Evolutionary conservation across 1,284 basidiomycete species (phyloP).

Genomic region (Erythrobasidium hasegawianum): DNA sequence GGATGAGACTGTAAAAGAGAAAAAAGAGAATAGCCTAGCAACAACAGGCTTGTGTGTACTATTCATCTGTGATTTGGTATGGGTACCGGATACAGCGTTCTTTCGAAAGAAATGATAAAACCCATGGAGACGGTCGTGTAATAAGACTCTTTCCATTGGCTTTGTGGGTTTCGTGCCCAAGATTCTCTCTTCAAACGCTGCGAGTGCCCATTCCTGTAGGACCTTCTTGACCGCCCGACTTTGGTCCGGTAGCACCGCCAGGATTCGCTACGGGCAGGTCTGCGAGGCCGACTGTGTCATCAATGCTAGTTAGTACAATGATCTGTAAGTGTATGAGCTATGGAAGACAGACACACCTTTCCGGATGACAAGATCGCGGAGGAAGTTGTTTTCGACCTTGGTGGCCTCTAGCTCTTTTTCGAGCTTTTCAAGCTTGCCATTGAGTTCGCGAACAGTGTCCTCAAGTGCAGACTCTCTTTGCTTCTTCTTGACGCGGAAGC

Average conservation of each 20-base stretch:
- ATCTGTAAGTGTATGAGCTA: not conserved
- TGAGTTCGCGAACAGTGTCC: constrained; percentile 82
- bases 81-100: too few relatives aligned
- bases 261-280: constrained; percentile 8
- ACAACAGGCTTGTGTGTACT: too few relatives aligned
- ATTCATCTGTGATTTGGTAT: too few relatives aligned
- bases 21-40: too few relatives aligned
- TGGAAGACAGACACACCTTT: constrained; percentile 33
- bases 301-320: not conserved
- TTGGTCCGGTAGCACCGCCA: not conserved
- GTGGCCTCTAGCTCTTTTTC: constrained; percentile 87
- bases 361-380: constrained; percentile 83
- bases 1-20: too few relatives aligned
- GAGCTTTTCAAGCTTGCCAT: constrained; percentile 71
- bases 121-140: too few relatives aligned
- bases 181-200: too few relatives aligned
- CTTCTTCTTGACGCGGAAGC: constrained; percentile 98
- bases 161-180: too few relatives aligned
- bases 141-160: too few relatives aligned
- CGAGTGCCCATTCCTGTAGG: constrained; percentile 1
- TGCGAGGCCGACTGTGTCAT: constrained; percentile 12
- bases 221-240: constrained; percentile 3
- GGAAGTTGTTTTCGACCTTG: constrained; percentile 87
- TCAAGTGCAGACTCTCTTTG: constrained; percentile 92
- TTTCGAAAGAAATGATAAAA: too few relatives aligned